Conservation (phyloP, 371 early-diverging fungal genomes). For the Dichotomocladium elegans region DNA sequence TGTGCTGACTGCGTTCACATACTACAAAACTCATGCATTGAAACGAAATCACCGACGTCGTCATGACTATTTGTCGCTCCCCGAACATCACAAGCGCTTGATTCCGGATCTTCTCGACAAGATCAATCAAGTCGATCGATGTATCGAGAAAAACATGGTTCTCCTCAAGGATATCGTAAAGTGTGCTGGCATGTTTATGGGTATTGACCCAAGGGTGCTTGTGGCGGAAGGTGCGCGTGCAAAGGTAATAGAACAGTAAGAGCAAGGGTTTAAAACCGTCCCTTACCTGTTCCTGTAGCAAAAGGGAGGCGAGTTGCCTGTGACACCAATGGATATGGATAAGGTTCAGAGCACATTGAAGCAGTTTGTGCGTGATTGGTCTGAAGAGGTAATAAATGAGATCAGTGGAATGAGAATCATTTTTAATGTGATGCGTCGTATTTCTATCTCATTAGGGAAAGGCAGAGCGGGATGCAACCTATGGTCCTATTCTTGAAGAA, state of each 20-base stretch:
- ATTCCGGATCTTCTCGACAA: slow-evolving; percentile 51
- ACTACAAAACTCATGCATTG: slow-evolving; percentile 67
- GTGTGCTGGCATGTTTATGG: slow-evolving; percentile 33
- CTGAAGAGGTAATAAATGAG: slow-evolving; percentile 46
- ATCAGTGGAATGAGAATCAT: too few relatives aligned
- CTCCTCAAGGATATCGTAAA: slow-evolving; percentile 46
- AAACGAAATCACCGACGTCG: slow-evolving; percentile 69
- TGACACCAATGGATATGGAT: slow-evolving; percentile 77
- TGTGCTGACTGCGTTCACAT: slow-evolving; percentile 67
- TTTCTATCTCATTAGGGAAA: slow-evolving; percentile 52
- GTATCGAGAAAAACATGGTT: slow-evolving; percentile 42
- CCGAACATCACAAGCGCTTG: slow-evolving; percentile 63
- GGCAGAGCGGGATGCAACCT: slow-evolving; percentile 74
- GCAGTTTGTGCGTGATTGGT: slow-evolving; percentile 95
- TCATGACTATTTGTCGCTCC: slow-evolving; percentile 59
- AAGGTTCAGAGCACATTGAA: slow-evolving; percentile 84
- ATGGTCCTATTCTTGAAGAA: slow-evolving; percentile 75
- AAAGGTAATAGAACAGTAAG: neutral
- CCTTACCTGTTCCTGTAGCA: too few relatives aligned
- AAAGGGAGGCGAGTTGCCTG: slow-evolving; percentile 37
- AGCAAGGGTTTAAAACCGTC: too few relatives aligned
- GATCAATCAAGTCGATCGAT: slow-evolving; percentile 44
- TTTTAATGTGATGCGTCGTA: neutral
- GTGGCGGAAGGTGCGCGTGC: slow-evolving; percentile 40
- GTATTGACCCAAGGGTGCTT: slow-evolving; percentile 39